Evolutionary conservation across 2,329 filamentous ascomycete genomes (phyloP), one percentile per base, ranked within the genome.

Genomic region (Drechslerella dactyloides): DNA sequence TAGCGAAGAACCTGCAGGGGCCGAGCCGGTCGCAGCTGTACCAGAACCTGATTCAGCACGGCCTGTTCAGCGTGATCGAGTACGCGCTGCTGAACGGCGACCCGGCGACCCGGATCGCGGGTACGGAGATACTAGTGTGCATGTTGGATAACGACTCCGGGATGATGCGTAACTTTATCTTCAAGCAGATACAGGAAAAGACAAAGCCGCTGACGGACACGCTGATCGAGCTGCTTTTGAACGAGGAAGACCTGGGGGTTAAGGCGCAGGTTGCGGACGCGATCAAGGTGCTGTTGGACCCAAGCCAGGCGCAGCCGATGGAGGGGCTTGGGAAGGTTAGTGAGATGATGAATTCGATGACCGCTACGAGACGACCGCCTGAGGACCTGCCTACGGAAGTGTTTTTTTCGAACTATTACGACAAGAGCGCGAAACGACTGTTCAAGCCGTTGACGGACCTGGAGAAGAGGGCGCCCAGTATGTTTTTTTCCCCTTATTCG

Each of bases 211-310:
- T 99, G 60, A 97, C 92, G 0, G 94, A 97, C 78, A 96, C 91
- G 0, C 82, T 99, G 44, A 96, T 97, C 68, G 93, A 97, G 76
- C 84, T 99, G 46, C 85, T 99, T 1, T 84, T 97, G 52, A 88
- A 94, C 1, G 94, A 99, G 81, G 89, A 90, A 17, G 94, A 99
- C 78, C 83, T 97, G 15, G 94, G 94, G 0, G 92, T 97, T 74
- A 97, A 96, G 80, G 92, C 91, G 27, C 94, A 97, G 79, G 89
- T 97, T 77, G 92, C 93, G 1, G 94, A 99, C 81, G 91, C 93
- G 6, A 89, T 99, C 78, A 97, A 96, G 80, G 90, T 97, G 21
- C 83, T 99, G 10, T 84, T 99, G 37, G 94, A 97, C 75, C 83
- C 91, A 78, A 79, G 86, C 61, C 84, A 84, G 54, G 83, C 84